Evolutionary conservation across 2,329 filamentous ascomycete species (phyloP), one percentile per base, ranked within the genome.

Genomic region (Aspergillus thermomutatus): DNA sequence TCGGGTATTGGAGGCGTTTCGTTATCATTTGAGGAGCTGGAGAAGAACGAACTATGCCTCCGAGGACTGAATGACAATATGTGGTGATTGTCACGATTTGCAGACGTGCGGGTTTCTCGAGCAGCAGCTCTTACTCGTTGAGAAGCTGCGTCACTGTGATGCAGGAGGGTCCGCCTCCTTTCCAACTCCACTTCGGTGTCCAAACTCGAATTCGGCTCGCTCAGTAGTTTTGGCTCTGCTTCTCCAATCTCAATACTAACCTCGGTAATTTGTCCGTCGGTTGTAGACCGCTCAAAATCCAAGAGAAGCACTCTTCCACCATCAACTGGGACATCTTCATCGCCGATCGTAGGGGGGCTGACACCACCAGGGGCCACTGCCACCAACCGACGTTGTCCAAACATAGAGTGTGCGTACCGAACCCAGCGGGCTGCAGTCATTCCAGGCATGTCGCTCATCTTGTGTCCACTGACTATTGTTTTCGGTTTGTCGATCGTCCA

Each of bases 121-220:
- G 57, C 47, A 37, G 57, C 50, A 49, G 58, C 56, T 40, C 62
- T 66, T 28, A 63, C 58, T 55, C 58, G 54, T 28, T 63, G 62
- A 48, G 76, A 73, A 71, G 57, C 81, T 73, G 66, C 76, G 70
- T 56, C 77, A 65, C 80, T 81, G 62, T 82, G 79, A 52, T 82
- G 82, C 37, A 87, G 82, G 17, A 89, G 87, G 3, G 90, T 92
- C 61, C 90, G 82, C 60, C 89, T 82, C 63, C 90, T 83, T 51
- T 91, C 88, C 64, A 93, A 85, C 60, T 90, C 90, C 21, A 94
- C 89, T 70, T 92, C 90, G 1, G 87, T 85, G 55, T 88, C 90
- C 56, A 93, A 79, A 64, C 91, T 89, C 23, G 88, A 84, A 60
- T 83, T 82, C 65, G 90, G 88, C 68, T 93, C 90, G 64, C 87